Evolutionary conservation across 176 grass and related monocot species (phyloP), one percentile per base, ranked within the genome.

Genomic region (Oryza glaberrima): DNA sequence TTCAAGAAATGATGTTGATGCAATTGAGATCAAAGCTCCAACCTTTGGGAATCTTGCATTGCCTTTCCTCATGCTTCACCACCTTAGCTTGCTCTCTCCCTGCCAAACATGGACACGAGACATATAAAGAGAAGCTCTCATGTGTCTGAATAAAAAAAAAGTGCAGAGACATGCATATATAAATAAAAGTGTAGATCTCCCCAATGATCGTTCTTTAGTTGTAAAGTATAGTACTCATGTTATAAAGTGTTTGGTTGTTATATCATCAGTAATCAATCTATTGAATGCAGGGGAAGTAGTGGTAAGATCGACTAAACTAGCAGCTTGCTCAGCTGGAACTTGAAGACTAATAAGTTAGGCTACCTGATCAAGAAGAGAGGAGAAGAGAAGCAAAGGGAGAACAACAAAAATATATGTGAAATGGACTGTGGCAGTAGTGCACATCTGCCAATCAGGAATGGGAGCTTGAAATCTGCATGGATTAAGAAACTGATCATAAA

Each of bases 1-100:
- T 12, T 60, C 25, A 58, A 46, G 7, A 25, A 80, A 25, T 70
- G 15, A 48, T 61, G 35, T 5, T 36, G 12, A 4, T 69, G 47
- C 30, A 43, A 71, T 36, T 26, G 49, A 44, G 36, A 44, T 19
- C 0, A 69, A 58, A 51, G n/a, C 28, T 26, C 54, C 54, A 43
- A 94, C 94, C 94, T 93, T 95, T 81, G 91, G 82, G 72, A 93
- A 87, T 80, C 49, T 93, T 34, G 88, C 86, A 80, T 85, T 80
- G 71, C 78, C 74, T 69, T 73, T 70, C 89, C 76, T 85, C 91
- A 91, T 95, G 45, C n/a, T 81, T 35, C 4, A 72, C 35, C 76
- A 15, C 41, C n/a, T 49, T 12, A 11, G 49, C 11, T 56, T 72
- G 36, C 23, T 83, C 7, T 22, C 36, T n/a, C 11, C 67, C 69